phyloP scores from a whole-genome alignment of 306 rosid genomes.

The Cucumis melo region DNA sequence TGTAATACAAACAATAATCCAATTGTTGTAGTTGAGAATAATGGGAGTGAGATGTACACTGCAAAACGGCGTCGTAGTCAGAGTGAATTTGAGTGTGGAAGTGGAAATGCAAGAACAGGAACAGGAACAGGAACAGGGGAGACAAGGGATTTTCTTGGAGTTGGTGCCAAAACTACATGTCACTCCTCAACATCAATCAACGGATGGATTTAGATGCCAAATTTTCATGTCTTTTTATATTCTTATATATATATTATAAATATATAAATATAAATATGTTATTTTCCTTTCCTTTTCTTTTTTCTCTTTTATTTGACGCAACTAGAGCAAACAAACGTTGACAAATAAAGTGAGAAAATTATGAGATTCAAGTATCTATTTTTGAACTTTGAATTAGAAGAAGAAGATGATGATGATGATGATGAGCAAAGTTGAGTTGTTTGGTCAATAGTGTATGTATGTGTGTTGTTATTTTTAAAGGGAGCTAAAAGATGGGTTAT shows the following conservation, averaged over 20 bases:
- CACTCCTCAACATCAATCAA: constrained; percentile 47
- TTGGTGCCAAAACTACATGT: constrained; percentile 62
- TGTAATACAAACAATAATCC: constrained; percentile 16
- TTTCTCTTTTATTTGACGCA: neutral
- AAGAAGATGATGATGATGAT: too few species aligned
- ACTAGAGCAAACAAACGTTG: constrained; percentile 1
- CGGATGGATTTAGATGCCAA: constrained; percentile 45
- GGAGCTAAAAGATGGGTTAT: constrained; percentile 31
- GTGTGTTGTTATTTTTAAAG: constrained; percentile 18
- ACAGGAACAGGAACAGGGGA: constrained; percentile 26
- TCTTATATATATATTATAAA: too few species aligned
- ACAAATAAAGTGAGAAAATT: neutral
- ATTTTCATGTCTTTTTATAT: neutral
- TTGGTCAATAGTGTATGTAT: neutral
- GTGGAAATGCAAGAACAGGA: neutral
- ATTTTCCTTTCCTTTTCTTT: neutral
- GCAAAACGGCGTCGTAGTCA: constrained; percentile 48
- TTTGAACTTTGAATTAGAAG: neutral
- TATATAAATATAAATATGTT: too few species aligned
- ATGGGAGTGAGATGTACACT: constrained; percentile 14
- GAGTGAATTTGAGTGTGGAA: constrained; percentile 21
- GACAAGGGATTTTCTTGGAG: constrained; percentile 86
- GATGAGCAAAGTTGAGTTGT: constrained; percentile 20
- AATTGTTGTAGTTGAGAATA: neutral
- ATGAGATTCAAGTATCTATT: neutral